Evolutionary conservation across 345 rosid genomes (phyloP).

Genomic region (Hibiscus trionum): DNA sequence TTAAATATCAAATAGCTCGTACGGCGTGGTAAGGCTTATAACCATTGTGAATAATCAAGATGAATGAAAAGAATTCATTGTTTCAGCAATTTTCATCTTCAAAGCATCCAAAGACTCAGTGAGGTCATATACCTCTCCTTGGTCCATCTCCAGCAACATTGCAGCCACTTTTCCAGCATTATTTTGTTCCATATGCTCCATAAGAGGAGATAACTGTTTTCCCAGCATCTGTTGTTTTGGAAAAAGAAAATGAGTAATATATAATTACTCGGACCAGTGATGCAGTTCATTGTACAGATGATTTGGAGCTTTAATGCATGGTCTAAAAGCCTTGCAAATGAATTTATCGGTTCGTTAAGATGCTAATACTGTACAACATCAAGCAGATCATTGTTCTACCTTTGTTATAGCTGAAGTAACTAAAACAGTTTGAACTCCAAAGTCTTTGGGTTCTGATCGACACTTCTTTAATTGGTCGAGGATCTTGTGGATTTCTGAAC

Average conservation of each 20-base stretch:
- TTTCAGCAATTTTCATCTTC: conserved; percentile 9
- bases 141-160: conserved; percentile 16
- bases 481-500: conserved; percentile 79
- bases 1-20: background rate
- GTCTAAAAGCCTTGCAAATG: background rate
- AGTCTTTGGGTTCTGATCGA: conserved; percentile 45
- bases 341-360: background rate
- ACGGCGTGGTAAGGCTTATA: background rate
- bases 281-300: background rate
- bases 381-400: conserved; percentile 25
- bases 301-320: background rate
- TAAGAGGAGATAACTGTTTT: background rate
- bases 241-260: background rate
- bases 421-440: conserved; percentile 71
- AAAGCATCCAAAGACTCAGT: conserved; percentile 11
- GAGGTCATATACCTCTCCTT: conserved; percentile 8
- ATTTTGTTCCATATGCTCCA: conserved; percentile 9
- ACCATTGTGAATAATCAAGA: background rate
- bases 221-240: conserved; percentile 14
- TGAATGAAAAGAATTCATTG: conserved; percentile 14
- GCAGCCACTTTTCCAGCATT: conserved; percentile 9
- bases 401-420: conserved; percentile 81
- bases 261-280: background rate
- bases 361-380: background rate
- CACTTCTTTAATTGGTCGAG: conserved; percentile 64